Conservation (phyloP, 352 stramenopile genomes). For the Pythium folliculosum region DNA sequence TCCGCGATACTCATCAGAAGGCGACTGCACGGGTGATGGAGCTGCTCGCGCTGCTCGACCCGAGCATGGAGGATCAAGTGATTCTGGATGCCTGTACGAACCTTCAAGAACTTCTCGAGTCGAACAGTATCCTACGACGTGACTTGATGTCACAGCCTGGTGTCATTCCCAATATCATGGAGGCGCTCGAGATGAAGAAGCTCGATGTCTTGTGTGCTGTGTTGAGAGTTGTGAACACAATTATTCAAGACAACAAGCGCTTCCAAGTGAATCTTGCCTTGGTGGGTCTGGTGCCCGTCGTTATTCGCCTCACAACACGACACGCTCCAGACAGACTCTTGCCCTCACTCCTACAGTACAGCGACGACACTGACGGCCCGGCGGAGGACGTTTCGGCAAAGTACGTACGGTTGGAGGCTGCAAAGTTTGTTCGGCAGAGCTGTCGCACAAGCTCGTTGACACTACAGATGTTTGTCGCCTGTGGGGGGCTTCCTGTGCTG, state of each 20-base stretch:
- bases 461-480: conserved; percentile 94
- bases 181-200: conserved; percentile 92
- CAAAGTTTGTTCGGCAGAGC: conserved; percentile 87
- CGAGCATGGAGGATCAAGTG: conserved; percentile 86
- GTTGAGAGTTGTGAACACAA: conserved; percentile 88
- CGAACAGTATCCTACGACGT: conserved; percentile 66
- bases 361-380: neutral
- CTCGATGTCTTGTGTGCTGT: conserved; percentile 85
- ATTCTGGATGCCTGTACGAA: conserved; percentile 74
- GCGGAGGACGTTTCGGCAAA: conserved; percentile 38
- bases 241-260: conserved; percentile 88
- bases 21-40: conserved; percentile 74
- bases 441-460: conserved; percentile 87
- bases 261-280: conserved; percentile 92
- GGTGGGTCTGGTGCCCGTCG: conserved; percentile 87
- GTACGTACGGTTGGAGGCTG: conserved; percentile 78
- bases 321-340: conserved; percentile 19
- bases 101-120: conserved; percentile 79
- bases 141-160: conserved; percentile 91
- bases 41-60: conserved; percentile 72
- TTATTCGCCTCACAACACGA: conserved; percentile 87
- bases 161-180: conserved; percentile 92
- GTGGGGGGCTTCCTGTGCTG: conserved; percentile 84
- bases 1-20: conserved; percentile 78
- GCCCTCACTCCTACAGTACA: neutral